Conservation (phyloP, 148 eudicot species). For the Fallopia convolvulus region DNA sequence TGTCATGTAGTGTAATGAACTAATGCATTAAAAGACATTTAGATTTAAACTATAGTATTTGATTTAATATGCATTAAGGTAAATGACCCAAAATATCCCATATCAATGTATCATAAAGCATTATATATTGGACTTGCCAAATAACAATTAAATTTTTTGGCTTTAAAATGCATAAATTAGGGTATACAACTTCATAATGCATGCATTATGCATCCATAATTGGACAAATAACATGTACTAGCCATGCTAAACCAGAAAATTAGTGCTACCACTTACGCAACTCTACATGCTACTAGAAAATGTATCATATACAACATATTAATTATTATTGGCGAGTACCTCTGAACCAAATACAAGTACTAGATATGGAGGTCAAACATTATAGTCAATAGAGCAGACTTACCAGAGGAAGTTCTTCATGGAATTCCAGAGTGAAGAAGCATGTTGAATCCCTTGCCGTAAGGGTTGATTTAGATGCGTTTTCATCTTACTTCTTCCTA, state of each 20-base stretch:
- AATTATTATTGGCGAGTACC: neutral
- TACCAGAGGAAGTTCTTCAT: conserved; percentile 44
- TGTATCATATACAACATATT: neutral
- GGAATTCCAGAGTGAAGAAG: conserved; percentile 35
- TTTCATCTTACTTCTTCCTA: conserved; percentile 16
- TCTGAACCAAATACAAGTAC: neutral
- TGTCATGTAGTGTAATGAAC: too few species aligned
- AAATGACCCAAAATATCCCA: too few species aligned
- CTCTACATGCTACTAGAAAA: neutral
- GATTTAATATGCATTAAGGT: too few species aligned
- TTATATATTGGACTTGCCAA: too few species aligned
- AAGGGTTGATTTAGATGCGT: conserved; percentile 18
- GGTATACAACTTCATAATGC: too few species aligned
- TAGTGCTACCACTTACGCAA: neutral
- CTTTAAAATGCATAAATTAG: too few species aligned
- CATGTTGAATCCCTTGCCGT: conserved; percentile 19
- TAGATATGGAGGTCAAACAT: neutral
- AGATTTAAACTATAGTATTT: too few species aligned
- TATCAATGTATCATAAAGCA: too few species aligned
- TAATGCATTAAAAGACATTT: too few species aligned
- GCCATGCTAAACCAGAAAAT: neutral
- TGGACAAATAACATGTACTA: too few species aligned
- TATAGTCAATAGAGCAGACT: conserved; percentile 3
- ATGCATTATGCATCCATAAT: too few species aligned
- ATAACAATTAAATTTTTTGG: too few species aligned